Conservation (phyloP, 2,329 filamentous ascomycete genomes). For the Colletotrichum echinochloae region DNA sequence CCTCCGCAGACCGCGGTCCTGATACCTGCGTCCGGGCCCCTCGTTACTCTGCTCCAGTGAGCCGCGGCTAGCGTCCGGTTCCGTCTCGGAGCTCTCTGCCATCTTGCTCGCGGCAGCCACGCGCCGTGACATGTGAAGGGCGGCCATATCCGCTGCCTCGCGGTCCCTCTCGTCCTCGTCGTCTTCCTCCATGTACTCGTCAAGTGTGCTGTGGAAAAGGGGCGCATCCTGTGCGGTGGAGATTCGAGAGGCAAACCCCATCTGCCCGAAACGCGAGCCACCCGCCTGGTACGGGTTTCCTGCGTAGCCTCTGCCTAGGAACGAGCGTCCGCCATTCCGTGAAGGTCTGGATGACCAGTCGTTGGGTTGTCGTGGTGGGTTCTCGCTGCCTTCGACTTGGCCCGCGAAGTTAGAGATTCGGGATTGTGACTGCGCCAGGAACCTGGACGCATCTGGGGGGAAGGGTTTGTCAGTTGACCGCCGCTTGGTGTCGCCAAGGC, state of each 20-base stretch:
- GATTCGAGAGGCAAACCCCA: conserved; percentile 82
- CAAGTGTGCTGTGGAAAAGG: conserved; percentile 91
- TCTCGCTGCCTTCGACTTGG: conserved; percentile 64
- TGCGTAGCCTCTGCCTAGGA: conserved; percentile 59
- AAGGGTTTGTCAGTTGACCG: conserved; percentile 42
- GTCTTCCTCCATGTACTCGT: conserved; percentile 92
- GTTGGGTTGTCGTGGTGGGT: conserved; percentile 49
- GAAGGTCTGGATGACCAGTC: conserved; percentile 53
- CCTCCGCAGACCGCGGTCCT: conserved; percentile 60
- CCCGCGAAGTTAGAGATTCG: conserved; percentile 77
- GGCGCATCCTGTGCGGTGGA: conserved; percentile 82
- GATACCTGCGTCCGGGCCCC: conserved; percentile 56
- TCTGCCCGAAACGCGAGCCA: conserved; percentile 77
- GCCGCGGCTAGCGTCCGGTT: conserved; percentile 73
- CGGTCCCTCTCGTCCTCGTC: conserved; percentile 91
- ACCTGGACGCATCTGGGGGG: conserved; percentile 87
- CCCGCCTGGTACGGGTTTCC: conserved; percentile 82
- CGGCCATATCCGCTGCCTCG: conserved; percentile 94
- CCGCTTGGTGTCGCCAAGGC: not conserved
- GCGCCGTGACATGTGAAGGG: conserved; percentile 87
- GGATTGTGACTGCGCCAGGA: conserved; percentile 96
- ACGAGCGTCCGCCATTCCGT: conserved; percentile 55
- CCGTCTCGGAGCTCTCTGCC: conserved; percentile 86
- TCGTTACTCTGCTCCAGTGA: conserved; percentile 68
- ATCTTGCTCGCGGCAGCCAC: conserved; percentile 88